Base-by-base conservation (phyloP, 495 filamentous ascomycete species). In the Tuber calosporum region DNA sequence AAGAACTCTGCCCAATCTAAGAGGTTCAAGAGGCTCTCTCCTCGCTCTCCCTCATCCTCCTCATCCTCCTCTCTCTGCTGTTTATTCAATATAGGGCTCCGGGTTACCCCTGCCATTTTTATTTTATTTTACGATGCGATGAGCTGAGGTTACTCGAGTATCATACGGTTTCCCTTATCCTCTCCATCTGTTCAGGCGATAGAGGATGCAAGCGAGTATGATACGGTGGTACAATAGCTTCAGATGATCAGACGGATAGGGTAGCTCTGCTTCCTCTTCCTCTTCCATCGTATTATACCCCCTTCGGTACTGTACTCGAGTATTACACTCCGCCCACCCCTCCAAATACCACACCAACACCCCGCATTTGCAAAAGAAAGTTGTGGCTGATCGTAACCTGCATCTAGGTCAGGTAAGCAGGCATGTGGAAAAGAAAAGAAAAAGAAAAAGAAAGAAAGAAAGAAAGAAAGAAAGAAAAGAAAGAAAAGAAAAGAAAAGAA, bases 161-260 rank as follows among this genome's bases (percentile, higher is more conserved):
- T n/a, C n/a, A n/a, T n/a, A n/a, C n/a, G 53, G 30, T 62, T 62
- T 62, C 53, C n/a, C 53, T 30, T 62, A 62, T 62, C 30, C 53
- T 30, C 7, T 13, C 8, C 53, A 62, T 62, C 53, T 13, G 53
- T 15, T 26, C 11, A 17, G 53, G 9, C n/a, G 8, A 9, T 53
- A 8, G 22, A 30, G 53, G n/a, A 62, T 62, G n/a, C 53, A 30
- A 15, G 53, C 11, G n/a, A 53, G 22, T n/a, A 53, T n/a, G n/a
- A 22, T 22, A 48, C 48, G n/a, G 48, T 58, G 13, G 48, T 58
- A 26, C 2, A 58, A 8, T 26, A 13, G 48, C n/a, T 13, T 58
- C 22, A 30, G 26, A 62, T 62, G 53, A 62, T 30, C 53, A 17
- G 26, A 62, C 11, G 13, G 53, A 62, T 26, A 9, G 13, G 53